phyloP scores from a whole-genome alignment of 164 flowering plant species.

The Vitis cinerea region DNA sequence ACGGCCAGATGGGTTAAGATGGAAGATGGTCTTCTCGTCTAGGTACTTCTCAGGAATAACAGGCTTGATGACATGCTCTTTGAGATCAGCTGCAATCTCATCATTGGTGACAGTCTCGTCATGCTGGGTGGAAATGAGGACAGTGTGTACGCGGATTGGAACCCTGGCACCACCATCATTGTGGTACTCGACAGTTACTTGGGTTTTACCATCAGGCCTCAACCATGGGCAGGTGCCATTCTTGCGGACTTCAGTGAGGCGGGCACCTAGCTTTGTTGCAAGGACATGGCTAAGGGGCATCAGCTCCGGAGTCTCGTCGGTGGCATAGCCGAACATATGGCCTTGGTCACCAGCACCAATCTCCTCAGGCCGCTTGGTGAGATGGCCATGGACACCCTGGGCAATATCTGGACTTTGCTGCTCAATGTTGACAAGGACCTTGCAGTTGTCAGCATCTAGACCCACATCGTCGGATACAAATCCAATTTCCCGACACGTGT shows the following conservation, averaged over 20 bases:
- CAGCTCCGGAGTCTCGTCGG: slow-evolving; percentile 69
- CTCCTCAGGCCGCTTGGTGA: slow-evolving; percentile 69
- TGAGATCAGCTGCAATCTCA: slow-evolving; percentile 63
- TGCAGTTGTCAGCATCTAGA: slow-evolving; percentile 74
- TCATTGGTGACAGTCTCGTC: slow-evolving; percentile 70
- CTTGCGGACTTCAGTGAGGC: slow-evolving; percentile 65
- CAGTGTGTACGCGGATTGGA: slow-evolving; percentile 65
- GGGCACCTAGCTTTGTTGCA: slow-evolving; percentile 67
- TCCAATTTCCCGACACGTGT: slow-evolving; percentile 61
- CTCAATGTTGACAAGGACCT: slow-evolving; percentile 70
- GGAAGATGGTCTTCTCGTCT: slow-evolving; percentile 70
- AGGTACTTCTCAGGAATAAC: slow-evolving; percentile 61
- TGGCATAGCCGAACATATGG: slow-evolving; percentile 73
- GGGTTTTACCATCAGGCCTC: slow-evolving; percentile 75
- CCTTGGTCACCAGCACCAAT: slow-evolving; percentile 77
- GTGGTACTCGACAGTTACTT: slow-evolving; percentile 66
- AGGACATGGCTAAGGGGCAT: slow-evolving; percentile 69
- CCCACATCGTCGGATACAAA: slow-evolving; percentile 68
- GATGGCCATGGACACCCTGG: slow-evolving; percentile 72
- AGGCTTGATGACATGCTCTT: slow-evolving; percentile 68
- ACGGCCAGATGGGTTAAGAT: slow-evolving; percentile 69
- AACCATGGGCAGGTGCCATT: slow-evolving; percentile 68
- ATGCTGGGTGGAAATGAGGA: slow-evolving; percentile 71
- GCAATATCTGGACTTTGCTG: slow-evolving; percentile 81
- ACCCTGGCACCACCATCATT: slow-evolving; percentile 70